phyloP scores from a whole-genome alignment of 2,329 filamentous ascomycete genomes.

The Pseudocercospora pini-densiflorae region DNA sequence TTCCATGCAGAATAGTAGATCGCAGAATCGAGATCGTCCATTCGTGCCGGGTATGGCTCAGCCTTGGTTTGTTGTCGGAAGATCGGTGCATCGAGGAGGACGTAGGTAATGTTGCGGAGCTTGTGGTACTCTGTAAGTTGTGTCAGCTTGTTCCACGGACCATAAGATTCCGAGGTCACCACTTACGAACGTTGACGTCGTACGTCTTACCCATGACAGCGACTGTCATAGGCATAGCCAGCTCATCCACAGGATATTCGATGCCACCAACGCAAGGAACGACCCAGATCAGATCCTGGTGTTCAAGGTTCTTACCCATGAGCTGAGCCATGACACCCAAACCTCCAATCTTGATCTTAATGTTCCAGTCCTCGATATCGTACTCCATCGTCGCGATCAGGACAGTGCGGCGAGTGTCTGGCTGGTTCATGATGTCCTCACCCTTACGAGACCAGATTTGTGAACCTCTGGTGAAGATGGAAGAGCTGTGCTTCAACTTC shows the following conservation, averaged over 20 bases:
- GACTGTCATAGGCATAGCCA: conserved; percentile 65
- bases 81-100: conserved; percentile 68
- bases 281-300: conserved; percentile 66
- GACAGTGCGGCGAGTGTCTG: conserved; percentile 51
- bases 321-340: conserved; percentile 72
- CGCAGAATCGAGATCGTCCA: conserved; percentile 71
- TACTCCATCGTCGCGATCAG: conserved; percentile 73
- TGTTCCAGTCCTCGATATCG: conserved; percentile 69
- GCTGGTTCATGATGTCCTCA: conserved; percentile 12
- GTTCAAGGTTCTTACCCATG: conserved; percentile 68
- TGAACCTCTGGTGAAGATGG: conserved; percentile 13
- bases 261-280: conserved; percentile 62
- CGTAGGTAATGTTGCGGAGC: conserved; percentile 69
- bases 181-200: conserved; percentile 59
- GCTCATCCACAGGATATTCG: conserved; percentile 64
- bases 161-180: not conserved
- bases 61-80: conserved; percentile 67
- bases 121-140: conserved; percentile 58
- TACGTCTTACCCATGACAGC: conserved; percentile 65
- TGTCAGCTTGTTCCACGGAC: not conserved
- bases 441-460: conserved; percentile 14
- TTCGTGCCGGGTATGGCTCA: conserved; percentile 68
- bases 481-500: conserved; percentile 7
- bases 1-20: conserved; percentile 75
- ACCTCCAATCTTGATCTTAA: conserved; percentile 74